Evolutionary conservation across 108 stramenopile species (phyloP), one percentile per base, ranked within the genome.

Genomic region (Cylindrotheca fusiformis): DNA sequence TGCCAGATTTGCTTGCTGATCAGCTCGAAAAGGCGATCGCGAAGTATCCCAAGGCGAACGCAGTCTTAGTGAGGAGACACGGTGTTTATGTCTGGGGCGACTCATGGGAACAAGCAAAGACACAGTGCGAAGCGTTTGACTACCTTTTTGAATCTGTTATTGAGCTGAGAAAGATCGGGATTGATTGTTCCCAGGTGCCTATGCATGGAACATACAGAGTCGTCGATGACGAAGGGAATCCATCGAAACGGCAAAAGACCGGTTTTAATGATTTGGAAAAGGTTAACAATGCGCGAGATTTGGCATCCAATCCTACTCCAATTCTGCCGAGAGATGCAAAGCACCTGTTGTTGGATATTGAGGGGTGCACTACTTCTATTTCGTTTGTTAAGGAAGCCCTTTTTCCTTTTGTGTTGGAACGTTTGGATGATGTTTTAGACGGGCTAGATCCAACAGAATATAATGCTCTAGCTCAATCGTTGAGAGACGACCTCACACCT

Each of bases 81-180:
- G 97, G 97, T 22, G 58, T 97, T 33, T 98, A 96, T 57, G 94
- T 85, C 0, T 98, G 97, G 97, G 97, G 97, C n/a, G 86, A 93
- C 61, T 83, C 82, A 0, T 98, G 97, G 97, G 94, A 95, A 65
- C 88, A 93, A 71, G 95, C 95, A 48, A 98, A 98, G 78, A 91
- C 95, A 2, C 96, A 97, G 51, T 88, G 86, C 52, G 97, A 98
- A 75, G 91, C 92, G 36, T 89, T 94, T 51, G 96, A 98, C 74
- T 98, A 98, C 65, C 78, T 98, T 10, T 95, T 98, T 51, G 82
- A 94, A 58, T 60, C 80, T 14, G 87, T 80, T 14, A 60, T 93
- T 8, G 76, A 85, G 49, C 82, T 93, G 86, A 83, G 72, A 52
- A 50, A 58, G 17, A 69, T 90, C 8, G 94, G 94, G 1, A 60